Base-by-base conservation (phyloP, 306 rosid genomes). In the Cicer yamashitae region DNA sequence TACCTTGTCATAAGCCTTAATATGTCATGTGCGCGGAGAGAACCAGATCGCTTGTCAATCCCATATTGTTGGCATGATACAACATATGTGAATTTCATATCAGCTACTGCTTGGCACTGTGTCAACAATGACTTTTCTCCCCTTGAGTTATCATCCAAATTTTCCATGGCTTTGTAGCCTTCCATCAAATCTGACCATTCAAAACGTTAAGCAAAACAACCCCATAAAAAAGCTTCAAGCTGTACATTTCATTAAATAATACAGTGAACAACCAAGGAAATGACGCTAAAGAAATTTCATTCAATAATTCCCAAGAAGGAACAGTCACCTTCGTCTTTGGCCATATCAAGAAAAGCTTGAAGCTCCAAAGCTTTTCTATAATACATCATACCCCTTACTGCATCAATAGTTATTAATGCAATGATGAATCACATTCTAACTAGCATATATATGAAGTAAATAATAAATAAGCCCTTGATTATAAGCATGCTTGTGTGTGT, bases 371-470 rank as follows among this genome's bases (percentile, higher is more conserved):
- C 99, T 84, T 87, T 89, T 65, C 99, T 91, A 70, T 89, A 96
- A 82, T 92, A 92, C 99, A 96, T 96, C 99, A 92, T 92, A 22
- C 99, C 99, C 85, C 99, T 88, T 13, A 90, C 99, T 96, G 84
- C 52, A 83, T 54, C 37, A 47, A 38, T 20, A 79, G 48, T 75
- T 78, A 70, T 46, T 53, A 53, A 46, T 7, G 14, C 66, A 67
- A 62, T 5, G 47, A 57, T 37, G 61, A 38, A 22, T n/a, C 4
- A 73, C 58, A 76, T 20, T 25, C 48, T 61, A 59, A 59, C 43
- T 58, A 43, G 50, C 44, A 70, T 46, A 44, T 22, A 50, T 15
- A 58, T 40, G 7, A 48, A 37, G 41, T 44, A 56, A 67, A 57
- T 44, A 56, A 22, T 5, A 67, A 47, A 47, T 7, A 18, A 58